These are phyloP conservation scores for Galeopsis tetrahit DNA, from an alignment of 257 asterid species.

Conservation along the genomic window DNA sequence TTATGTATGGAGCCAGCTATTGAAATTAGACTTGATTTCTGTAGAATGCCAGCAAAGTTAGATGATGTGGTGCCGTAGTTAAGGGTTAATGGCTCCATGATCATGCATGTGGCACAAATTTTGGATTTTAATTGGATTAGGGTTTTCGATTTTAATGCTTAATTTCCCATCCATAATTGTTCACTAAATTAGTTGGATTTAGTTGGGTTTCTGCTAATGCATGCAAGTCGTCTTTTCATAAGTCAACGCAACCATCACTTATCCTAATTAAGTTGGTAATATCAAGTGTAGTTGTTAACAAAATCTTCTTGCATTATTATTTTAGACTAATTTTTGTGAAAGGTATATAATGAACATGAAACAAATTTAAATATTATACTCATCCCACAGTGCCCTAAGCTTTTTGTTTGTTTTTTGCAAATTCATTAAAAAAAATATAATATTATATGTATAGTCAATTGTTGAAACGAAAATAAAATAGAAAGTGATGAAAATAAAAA, in stretches of 20 bases:
- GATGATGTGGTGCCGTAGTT: conserved; percentile 26
- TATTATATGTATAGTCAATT: too few relatives aligned
- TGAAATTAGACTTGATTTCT: neutral
- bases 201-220: conserved; percentile 35
- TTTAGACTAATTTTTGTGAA: neutral
- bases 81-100: conserved; percentile 16
- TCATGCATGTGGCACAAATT: conserved; percentile 36
- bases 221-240: conserved; percentile 21
- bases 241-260: conserved; percentile 31
- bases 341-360: too few relatives aligned
- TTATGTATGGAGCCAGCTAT: neutral
- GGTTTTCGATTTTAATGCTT: conserved; percentile 34
- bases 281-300: neutral
- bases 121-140: conserved; percentile 31
- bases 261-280: neutral
- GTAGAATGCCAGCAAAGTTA: conserved; percentile 29
- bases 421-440: too few relatives aligned
- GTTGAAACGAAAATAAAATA: too few relatives aligned
- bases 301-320: neutral
- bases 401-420: too few relatives aligned
- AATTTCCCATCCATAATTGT: conserved; percentile 34
- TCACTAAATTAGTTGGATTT: conserved; percentile 38
- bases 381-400: too few relatives aligned
- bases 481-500: too few relatives aligned
- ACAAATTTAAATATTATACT: too few relatives aligned